phyloP scores from a whole-genome alignment of 2,329 filamentous ascomycete genomes.

The Exophiala sideris region DNA sequence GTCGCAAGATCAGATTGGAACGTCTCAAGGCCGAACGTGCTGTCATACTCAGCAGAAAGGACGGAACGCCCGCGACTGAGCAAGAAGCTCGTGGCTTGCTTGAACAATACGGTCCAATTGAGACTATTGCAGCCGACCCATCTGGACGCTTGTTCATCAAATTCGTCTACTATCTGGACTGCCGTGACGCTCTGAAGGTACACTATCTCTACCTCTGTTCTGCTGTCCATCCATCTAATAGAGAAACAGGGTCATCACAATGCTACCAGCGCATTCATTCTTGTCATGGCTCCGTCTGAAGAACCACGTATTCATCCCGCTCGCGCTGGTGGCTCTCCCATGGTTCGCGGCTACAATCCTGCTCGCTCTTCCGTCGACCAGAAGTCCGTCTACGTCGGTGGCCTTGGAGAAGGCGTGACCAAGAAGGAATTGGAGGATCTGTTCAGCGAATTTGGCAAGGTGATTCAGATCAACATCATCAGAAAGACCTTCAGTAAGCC shows the following conservation, averaged over 20 bases:
- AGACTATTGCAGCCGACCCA: slow-evolving; percentile 14
- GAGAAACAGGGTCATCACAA: slow-evolving; percentile 17
- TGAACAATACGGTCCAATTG: slow-evolving; percentile 24
- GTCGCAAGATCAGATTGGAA: slow-evolving; percentile 26
- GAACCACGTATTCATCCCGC: slow-evolving; percentile 16
- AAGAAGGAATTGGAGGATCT: slow-evolving; percentile 15
- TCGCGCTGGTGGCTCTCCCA: slow-evolving; percentile 1
- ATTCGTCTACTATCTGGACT: slow-evolving; percentile 29
- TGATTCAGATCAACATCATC: slow-evolving; percentile 25
- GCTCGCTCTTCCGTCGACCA: slow-evolving; percentile 20
- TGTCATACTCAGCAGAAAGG: slow-evolving; percentile 22
- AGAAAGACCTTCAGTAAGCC: slow-evolving; percentile 24
- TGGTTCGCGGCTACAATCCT: slow-evolving; percentile 12
- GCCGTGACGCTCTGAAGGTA: slow-evolving; percentile 27
- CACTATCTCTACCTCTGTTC: not conserved
- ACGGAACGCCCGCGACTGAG: slow-evolving; percentile 19
- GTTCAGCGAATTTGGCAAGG: slow-evolving; percentile 22
- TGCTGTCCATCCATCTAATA: not conserved
- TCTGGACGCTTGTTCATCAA: slow-evolving; percentile 21
- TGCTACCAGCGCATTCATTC: slow-evolving; percentile 10
- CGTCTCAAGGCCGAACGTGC: slow-evolving; percentile 27
- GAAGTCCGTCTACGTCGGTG: slow-evolving; percentile 28
- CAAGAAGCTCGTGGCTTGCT: slow-evolving; percentile 22
- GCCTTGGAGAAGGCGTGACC: slow-evolving; percentile 22
- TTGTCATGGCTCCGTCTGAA: slow-evolving; percentile 18